A percentile compares a stretch with the other conserved stretches of the same genome.
Evolutionary conservation across 2,329 filamentous ascomycete genomes (phyloP).

Genomic region (Lasiodiplodia gonubiensis): DNA sequence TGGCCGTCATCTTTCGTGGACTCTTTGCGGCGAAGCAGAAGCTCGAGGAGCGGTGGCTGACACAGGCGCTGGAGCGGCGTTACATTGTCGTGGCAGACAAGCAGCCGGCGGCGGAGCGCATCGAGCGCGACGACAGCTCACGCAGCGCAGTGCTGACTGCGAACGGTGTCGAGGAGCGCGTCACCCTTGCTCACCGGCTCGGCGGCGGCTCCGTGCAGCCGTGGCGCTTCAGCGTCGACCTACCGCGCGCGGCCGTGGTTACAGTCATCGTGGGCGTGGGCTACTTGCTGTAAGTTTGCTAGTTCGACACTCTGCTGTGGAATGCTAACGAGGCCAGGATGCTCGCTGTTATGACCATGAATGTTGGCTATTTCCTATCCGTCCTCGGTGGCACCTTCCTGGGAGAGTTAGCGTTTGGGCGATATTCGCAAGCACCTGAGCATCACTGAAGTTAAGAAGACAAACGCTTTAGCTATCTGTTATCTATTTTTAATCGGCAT

Average conservation of each 20-base stretch:
- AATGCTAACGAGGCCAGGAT: conserved; percentile 62
- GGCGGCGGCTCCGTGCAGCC: conserved; percentile 61
- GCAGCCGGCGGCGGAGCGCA: conserved; percentile 62
- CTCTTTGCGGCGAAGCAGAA: conserved; percentile 72
- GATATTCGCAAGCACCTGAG: conserved; percentile 57
- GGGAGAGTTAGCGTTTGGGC: conserved; percentile 81
- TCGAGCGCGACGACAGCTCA: conserved; percentile 60
- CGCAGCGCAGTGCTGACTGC: conserved; percentile 71
- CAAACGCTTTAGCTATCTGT: neutral
- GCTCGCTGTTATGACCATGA: conserved; percentile 90
- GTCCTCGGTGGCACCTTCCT: conserved; percentile 80
- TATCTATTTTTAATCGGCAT: too few relatives aligned
- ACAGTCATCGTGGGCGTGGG: conserved; percentile 76
- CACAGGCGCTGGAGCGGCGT: conserved; percentile 73
- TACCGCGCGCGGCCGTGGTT: conserved; percentile 73
- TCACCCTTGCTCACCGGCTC: conserved; percentile 71
- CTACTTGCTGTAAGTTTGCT: conserved; percentile 77
- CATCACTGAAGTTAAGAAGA: too few relatives aligned
- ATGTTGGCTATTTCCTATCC: conserved; percentile 82
- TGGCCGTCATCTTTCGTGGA: conserved; percentile 71
- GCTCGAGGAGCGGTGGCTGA: conserved; percentile 71
- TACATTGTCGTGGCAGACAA: conserved; percentile 77
- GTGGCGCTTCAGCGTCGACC: conserved; percentile 82
- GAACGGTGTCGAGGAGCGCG: conserved; percentile 81
- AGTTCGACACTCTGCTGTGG: neutral